These are phyloP conservation scores for Lasiodiplodia gonubiensis DNA, from an alignment of 2,329 filamentous ascomycete genomes.

Conservation along the genomic window DNA sequence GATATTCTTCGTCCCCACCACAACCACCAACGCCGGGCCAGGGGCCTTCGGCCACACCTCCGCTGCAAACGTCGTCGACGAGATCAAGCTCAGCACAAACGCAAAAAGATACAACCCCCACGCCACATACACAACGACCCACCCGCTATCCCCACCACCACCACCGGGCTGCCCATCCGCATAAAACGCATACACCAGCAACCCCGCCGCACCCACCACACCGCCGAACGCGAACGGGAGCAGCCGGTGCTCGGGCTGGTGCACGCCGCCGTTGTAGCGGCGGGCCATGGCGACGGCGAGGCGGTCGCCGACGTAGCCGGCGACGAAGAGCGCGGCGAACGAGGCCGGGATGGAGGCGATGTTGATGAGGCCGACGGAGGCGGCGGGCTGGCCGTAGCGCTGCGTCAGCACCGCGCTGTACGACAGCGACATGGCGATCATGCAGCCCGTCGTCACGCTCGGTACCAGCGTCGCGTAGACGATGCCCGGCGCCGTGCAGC, in stretches of 20 bases:
- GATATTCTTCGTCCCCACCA: slow-evolving; percentile 45
- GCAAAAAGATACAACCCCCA: slow-evolving; percentile 37
- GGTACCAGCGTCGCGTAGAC: slow-evolving; percentile 47
- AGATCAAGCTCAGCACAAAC: slow-evolving; percentile 38
- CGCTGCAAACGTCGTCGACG: slow-evolving; percentile 40
- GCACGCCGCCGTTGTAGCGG: slow-evolving; percentile 39
- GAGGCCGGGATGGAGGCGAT: slow-evolving; percentile 34
- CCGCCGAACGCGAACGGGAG: slow-evolving; percentile 42
- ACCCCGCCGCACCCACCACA: slow-evolving; percentile 37
- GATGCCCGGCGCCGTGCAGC: slow-evolving; percentile 46
- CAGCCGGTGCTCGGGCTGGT: slow-evolving; percentile 45
- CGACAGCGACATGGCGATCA: slow-evolving; percentile 47
- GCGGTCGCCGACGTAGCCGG: slow-evolving; percentile 36
- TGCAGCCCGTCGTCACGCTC: slow-evolving; percentile 46
- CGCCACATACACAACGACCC: slow-evolving; percentile 39
- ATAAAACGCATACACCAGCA: neutral
- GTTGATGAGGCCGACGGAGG: slow-evolving; percentile 31
- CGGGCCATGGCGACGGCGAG: slow-evolving; percentile 40
- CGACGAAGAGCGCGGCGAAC: slow-evolving; percentile 36
- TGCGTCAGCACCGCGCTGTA: slow-evolving; percentile 46
- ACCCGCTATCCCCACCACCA: neutral
- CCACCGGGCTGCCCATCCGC: neutral
- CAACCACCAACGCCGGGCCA: slow-evolving; percentile 42
- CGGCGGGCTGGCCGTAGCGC: slow-evolving; percentile 42
- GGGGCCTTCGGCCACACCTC: slow-evolving; percentile 38